Conservation (phyloP, 495 filamentous ascomycete genomes). For the Massariosphaeria phaeospora region DNA sequence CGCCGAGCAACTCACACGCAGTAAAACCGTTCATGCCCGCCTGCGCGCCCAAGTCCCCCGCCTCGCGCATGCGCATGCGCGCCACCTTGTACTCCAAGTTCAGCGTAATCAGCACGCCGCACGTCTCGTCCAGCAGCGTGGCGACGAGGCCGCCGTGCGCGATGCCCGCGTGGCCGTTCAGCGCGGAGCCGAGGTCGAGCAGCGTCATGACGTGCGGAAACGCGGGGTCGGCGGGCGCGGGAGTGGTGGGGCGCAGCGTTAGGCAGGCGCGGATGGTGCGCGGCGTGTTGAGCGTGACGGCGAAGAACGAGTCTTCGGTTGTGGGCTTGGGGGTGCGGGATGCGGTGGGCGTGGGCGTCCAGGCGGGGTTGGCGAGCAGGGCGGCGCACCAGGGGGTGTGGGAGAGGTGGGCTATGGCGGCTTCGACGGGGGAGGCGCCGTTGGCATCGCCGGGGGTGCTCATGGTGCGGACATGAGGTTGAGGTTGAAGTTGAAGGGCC, state of each 20-base stretch:
- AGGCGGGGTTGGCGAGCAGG: conserved; percentile 44
- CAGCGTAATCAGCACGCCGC: conserved; percentile 49
- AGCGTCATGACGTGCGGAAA: conserved; percentile 9
- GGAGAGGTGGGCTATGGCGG: conserved; percentile 41
- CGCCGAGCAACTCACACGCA: conserved; percentile 40
- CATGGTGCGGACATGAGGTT: too few species aligned
- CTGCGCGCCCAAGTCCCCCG: conserved; percentile 6
- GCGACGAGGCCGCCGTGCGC: conserved; percentile 59
- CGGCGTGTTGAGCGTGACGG: conserved; percentile 50
- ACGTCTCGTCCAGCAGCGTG: conserved; percentile 55
- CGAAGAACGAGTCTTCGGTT: conserved; percentile 53
- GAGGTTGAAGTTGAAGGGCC: background rate
- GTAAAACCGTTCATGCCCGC: conserved; percentile 43
- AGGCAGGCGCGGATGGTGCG: conserved; percentile 50
- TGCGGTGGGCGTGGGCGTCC: conserved; percentile 39
- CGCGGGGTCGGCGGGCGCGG: background rate
- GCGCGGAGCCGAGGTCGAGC: conserved; percentile 46
- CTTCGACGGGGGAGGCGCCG: background rate
- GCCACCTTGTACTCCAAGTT: conserved; percentile 43
- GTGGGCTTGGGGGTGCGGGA: conserved; percentile 45
- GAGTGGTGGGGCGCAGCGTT: conserved; percentile 39
- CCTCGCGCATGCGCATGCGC: too few species aligned
- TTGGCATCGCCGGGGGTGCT: background rate
- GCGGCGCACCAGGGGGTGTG: conserved; percentile 55
- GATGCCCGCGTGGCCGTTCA: conserved; percentile 56